phyloP scores from a whole-genome alignment of 1,284 basidiomycete genomes.

The Trichosporon coremiiforme region DNA sequence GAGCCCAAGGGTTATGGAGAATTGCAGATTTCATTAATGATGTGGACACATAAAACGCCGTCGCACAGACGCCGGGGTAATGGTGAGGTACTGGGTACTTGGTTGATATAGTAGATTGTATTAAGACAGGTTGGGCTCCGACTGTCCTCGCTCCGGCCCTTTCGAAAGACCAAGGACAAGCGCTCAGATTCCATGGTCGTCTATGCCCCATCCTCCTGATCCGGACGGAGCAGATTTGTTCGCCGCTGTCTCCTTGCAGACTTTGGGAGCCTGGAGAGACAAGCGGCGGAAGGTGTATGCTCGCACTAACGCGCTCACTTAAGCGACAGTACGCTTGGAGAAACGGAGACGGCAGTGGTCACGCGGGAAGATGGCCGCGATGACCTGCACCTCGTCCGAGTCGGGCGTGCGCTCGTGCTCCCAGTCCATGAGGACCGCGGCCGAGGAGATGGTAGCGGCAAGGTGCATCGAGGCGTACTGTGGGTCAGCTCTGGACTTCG shows the following conservation, averaged over 20 bases:
- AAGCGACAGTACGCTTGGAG: constrained; percentile 30
- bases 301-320: too few species aligned
- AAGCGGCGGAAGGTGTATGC: too few species aligned
- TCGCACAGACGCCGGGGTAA: not conserved
- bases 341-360: constrained; percentile 86
- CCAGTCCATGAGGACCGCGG: constrained; percentile 80
- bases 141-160: not conserved
- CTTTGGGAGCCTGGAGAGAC: too few species aligned
- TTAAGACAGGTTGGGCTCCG: not conserved
- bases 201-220: not conserved
- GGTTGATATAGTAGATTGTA: not conserved
- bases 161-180: too few species aligned
- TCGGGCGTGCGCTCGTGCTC: constrained; percentile 79
- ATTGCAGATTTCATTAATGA: constrained; percentile 4
- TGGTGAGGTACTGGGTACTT: not conserved
- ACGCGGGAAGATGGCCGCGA: constrained; percentile 89
- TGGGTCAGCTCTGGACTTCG: too few species aligned
- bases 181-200: not conserved
- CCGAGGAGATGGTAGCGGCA: constrained; percentile 78
- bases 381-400: constrained; percentile 85
- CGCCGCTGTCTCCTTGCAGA: too few species aligned
- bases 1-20: too few species aligned
- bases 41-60: constrained; percentile 5
- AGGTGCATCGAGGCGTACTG: constrained; percentile 96
- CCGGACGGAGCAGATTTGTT: too few species aligned